phyloP scores from a whole-genome alignment of 148 eudicot species.

The Rheum nobile region DNA sequence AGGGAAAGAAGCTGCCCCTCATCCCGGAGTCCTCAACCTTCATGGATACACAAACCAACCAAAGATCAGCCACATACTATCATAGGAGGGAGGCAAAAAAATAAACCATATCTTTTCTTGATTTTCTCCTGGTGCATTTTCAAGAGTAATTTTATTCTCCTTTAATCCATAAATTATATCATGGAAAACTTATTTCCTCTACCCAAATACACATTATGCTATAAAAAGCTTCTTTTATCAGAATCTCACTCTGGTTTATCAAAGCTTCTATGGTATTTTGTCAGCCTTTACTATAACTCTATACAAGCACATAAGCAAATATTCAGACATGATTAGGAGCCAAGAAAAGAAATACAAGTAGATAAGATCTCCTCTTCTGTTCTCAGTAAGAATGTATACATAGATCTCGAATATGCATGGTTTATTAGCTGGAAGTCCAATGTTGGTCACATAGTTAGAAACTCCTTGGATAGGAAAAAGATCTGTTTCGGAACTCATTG shows the following conservation, averaged over 20 bases:
- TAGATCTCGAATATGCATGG: background rate
- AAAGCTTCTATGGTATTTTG: background rate
- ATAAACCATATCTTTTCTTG: background rate
- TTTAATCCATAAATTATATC: background rate
- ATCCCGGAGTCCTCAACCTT: conserved; percentile 85
- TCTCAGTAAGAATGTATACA: background rate
- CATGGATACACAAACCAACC: conserved; percentile 10
- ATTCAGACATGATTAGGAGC: background rate
- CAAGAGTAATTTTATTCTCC: background rate
- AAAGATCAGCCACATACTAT: background rate
- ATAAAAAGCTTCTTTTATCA: background rate
- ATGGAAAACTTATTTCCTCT: background rate
- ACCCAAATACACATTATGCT: background rate
- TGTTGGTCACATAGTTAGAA: background rate
- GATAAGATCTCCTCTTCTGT: background rate
- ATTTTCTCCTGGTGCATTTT: background rate
- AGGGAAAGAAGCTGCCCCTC: conserved; percentile 74
- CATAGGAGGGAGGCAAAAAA: background rate
- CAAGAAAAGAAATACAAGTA: background rate
- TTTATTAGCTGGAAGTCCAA: background rate
- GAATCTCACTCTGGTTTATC: background rate
- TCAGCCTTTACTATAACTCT: background rate
- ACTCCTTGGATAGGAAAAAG: background rate
- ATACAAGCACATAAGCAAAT: background rate
- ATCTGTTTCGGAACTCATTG: background rate